A percentile compares a stretch with the other conserved stretches of the same genome.
phyloP scores from a whole-genome alignment of 805 yeast genomes.

The Myxozyma mucilagina region DNA sequence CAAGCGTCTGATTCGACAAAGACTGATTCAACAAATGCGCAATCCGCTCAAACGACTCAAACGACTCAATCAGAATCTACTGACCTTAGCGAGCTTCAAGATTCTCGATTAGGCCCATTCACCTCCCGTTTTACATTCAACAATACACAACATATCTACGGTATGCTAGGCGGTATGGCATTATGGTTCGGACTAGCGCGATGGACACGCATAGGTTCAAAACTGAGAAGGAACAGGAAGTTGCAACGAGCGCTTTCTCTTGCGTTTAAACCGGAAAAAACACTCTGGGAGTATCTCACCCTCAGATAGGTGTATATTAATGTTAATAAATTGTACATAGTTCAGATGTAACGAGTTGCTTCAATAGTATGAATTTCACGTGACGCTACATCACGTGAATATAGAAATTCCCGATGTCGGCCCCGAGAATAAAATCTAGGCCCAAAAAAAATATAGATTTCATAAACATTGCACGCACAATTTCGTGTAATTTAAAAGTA shows the following conservation, averaged over 20 bases:
- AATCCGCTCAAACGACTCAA: too few relatives aligned
- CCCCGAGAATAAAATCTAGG: neutral
- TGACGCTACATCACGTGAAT: neutral
- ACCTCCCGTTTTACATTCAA: neutral
- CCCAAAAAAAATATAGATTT: neutral
- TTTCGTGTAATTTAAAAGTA: too few relatives aligned
- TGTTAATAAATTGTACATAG: neutral
- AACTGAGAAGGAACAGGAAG: constrained; percentile 9
- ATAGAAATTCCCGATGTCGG: neutral
- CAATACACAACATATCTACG: constrained; percentile 21
- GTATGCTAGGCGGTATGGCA: constrained; percentile 16
- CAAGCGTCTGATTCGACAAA: neutral
- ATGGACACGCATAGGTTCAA: constrained; percentile 21
- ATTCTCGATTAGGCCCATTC: neutral
- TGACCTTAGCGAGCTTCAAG: neutral
- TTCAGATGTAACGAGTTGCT: neutral
- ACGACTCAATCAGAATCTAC: too few relatives aligned
- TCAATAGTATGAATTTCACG: neutral
- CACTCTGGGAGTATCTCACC: constrained; percentile 5
- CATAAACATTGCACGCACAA: too few relatives aligned
- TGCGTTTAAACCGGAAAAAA: constrained; percentile 7
- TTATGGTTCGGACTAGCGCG: constrained; percentile 20
- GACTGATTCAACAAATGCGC: neutral
- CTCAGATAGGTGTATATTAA: neutral
- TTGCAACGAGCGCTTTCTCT: constrained; percentile 12